Conservation (phyloP, 352 stramenopile genomes). For the Globisporangium apiculatum region DNA sequence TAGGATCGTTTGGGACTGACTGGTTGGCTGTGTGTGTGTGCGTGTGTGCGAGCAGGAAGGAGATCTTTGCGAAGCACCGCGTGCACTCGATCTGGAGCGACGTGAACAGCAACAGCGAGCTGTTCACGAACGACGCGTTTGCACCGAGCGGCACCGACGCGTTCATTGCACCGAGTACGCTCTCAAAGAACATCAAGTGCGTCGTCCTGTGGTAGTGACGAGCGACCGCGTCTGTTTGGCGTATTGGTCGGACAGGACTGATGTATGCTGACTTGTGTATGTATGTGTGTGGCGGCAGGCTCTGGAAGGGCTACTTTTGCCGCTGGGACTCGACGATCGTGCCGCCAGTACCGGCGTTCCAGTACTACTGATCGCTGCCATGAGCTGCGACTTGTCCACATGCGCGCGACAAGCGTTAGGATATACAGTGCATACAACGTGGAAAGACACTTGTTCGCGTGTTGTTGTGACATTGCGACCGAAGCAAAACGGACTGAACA, state of each 20-base stretch:
- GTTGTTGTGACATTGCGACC: no score
- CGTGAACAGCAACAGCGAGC: constrained; percentile 60
- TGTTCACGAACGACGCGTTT: constrained; percentile 65
- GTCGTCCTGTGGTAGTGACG: constrained; percentile 3
- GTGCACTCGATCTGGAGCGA: constrained; percentile 80
- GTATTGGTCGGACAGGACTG: no score
- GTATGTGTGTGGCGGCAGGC: constrained; percentile 20
- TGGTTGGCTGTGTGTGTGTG: background rate
- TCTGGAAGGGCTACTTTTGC: constrained; percentile 85
- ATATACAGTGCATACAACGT: no score
- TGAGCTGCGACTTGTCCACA: no score
- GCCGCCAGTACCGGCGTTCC: constrained; percentile 51
- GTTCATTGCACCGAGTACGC: constrained; percentile 59
- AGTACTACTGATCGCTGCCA: constrained; percentile 50
- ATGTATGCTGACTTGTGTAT: background rate
- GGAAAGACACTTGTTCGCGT: no score
- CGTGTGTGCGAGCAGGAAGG: constrained; percentile 31
- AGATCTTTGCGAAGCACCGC: constrained; percentile 70
- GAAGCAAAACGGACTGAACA: no score
- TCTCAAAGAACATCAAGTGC: constrained; percentile 87
- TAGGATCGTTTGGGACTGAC: background rate
- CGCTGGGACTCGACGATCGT: constrained; percentile 77
- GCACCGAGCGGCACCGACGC: constrained; percentile 31
- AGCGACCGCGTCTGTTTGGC: no score
- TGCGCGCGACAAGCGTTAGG: no score